These are phyloP conservation scores for Chlamydomonas schloesseri DNA, from an alignment of 139 green algal species.

Conservation along the genomic window DNA sequence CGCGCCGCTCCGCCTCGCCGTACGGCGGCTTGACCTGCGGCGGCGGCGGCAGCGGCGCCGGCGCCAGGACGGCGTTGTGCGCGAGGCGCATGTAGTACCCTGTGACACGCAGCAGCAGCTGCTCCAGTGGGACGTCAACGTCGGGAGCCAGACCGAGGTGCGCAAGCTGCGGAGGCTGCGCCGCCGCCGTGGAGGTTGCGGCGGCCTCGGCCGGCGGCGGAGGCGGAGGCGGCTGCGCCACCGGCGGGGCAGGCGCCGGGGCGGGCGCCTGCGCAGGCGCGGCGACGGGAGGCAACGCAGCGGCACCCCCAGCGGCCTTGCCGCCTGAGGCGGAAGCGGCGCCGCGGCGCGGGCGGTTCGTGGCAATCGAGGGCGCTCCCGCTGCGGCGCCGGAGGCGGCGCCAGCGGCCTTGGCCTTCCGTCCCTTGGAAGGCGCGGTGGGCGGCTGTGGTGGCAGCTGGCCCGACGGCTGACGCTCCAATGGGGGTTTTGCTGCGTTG, in stretches of 20 bases:
- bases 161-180: neutral
- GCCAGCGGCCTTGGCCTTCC: neutral
- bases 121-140: conserved; percentile 27
- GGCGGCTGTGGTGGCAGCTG: no score
- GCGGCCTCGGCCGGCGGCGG: neutral
- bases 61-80: conserved; percentile 18
- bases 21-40: neutral
- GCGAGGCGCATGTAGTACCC: conserved; percentile 35
- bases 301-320: no score
- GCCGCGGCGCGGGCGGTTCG: neutral
- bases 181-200: neutral
- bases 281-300: no score
- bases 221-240: neutral
- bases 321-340: neutral
- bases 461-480: no score
- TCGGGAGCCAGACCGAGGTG: conserved; percentile 32
- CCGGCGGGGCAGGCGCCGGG: neutral
- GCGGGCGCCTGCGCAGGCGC: neutral
- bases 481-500: no score
- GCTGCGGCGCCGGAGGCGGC: neutral
- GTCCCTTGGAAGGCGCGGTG: neutral
- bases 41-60: neutral
- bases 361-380: no score
- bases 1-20: conserved; percentile 2
- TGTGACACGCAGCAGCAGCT: conserved; percentile 10